phyloP scores from a whole-genome alignment of 495 filamentous ascomycete species.

The Eremomyces bilateralis region DNA sequence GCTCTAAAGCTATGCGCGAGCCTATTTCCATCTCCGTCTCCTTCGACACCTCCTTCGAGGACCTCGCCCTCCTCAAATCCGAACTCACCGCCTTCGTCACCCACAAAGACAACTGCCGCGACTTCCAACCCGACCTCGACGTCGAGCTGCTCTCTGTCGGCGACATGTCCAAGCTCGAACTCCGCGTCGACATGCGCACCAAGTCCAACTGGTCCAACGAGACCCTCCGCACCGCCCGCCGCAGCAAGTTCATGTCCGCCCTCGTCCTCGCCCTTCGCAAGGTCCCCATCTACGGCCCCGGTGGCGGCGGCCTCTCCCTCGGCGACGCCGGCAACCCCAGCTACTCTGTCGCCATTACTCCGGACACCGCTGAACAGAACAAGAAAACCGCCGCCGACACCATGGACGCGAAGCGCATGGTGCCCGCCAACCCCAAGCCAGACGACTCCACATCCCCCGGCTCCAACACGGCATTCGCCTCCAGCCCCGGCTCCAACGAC shows the following conservation, averaged over 20 bases:
- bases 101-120: slow-evolving; percentile 69
- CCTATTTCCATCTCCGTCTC: slow-evolving; percentile 53
- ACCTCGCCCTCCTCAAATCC: slow-evolving; percentile 56
- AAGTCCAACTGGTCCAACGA: slow-evolving; percentile 96
- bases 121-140: slow-evolving; percentile 71
- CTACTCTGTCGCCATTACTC: slow-evolving; percentile 51
- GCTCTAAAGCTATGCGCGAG: slow-evolving; percentile 83
- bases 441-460: slow-evolving; percentile 14
- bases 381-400: slow-evolving; percentile 35
- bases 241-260: slow-evolving; percentile 94
- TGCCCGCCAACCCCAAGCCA: slow-evolving; percentile 22
- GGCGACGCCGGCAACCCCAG: slow-evolving; percentile 47
- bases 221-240: slow-evolving; percentile 53
- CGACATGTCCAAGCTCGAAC: slow-evolving; percentile 69
- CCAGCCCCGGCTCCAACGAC: too few relatives aligned
- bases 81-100: slow-evolving; percentile 71
- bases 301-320: slow-evolving; percentile 41
- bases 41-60: slow-evolving; percentile 71
- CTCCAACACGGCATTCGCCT: slow-evolving; percentile 16
- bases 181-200: slow-evolving; percentile 68
- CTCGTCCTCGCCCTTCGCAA: slow-evolving; percentile 67
- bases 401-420: slow-evolving; percentile 40
- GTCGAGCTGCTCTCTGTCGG: slow-evolving; percentile 60
- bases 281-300: slow-evolving; percentile 70
- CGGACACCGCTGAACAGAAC: slow-evolving; percentile 36